Evolutionary conservation across 257 asterid species (phyloP), one percentile per base, ranked within the genome.

Genomic region (Thymus mandschuricus): DNA sequence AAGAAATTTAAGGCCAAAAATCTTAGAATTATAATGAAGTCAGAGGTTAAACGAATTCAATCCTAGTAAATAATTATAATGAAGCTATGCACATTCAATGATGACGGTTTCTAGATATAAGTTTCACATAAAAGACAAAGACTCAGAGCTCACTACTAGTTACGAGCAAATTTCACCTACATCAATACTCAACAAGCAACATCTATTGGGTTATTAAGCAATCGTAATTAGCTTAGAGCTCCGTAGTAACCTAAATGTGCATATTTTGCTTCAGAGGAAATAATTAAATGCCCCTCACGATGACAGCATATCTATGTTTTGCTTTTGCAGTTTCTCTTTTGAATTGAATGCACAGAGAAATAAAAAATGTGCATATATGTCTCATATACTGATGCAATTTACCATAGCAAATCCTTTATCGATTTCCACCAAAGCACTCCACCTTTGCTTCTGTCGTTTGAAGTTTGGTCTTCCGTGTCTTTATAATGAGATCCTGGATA

Each of bases 331-430:
- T 49, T 12, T 31, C 12, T 62, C 35, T 38, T 38, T 38, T 38
- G 8, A 2, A 38, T 4, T 4, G 7, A 38, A 38, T 35, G 40
- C 5, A 35, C 3, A 35, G 5, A 35, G 6, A 30, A 30, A 46
- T 40, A 59, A 15, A 35, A 44, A 40, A 63, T 66, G 75, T 21
- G 59, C 29, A 58, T 6, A 27, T 8, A 5, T 5, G 50, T 7
- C 35, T 1, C 41, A 60, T 5, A 21, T 43, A 67, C 65, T 68
- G 60, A 60, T 45, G 63, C 49, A 63, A 40, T 84, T 70, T 87
- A 94, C 97, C 95, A 52, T 66, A 86, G 78, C 45, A 91, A 68
- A 62, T 86, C 83, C 81, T 83, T 86, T 69, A 94, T 71, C 62
- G 95, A 86, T 66, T 84, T 85, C 96, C 95, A 91, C 81, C 90